phyloP scores from a whole-genome alignment of 2,329 filamentous ascomycete species.

The Cordyceps cateniannulata region DNA sequence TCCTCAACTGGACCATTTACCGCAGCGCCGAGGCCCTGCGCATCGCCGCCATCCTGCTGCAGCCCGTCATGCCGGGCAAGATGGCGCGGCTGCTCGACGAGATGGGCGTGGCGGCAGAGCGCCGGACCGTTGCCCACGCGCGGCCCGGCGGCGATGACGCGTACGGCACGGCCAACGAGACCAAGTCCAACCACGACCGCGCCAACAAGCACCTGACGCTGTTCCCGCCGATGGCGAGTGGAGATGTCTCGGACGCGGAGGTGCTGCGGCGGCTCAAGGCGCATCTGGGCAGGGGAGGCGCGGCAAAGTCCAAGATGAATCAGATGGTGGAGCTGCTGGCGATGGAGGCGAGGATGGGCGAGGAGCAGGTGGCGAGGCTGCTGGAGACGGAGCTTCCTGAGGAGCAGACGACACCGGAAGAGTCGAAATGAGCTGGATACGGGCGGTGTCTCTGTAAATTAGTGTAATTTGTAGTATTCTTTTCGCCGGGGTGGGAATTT shows the following conservation, averaged over 20 bases:
- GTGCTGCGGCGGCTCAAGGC: slow-evolving; percentile 15
- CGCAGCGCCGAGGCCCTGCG: slow-evolving; percentile 69
- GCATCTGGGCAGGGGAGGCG: slow-evolving; percentile 18
- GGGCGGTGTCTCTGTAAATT: neutral
- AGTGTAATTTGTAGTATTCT: neutral
- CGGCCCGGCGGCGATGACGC: slow-evolving; percentile 54
- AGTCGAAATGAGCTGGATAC: neutral
- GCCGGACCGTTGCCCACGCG: slow-evolving; percentile 59
- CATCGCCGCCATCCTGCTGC: slow-evolving; percentile 74
- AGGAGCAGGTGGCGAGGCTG: slow-evolving; percentile 15
- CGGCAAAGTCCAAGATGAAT: slow-evolving; percentile 24
- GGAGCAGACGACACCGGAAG: neutral
- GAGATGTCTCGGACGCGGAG: slow-evolving; percentile 21
- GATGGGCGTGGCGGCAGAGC: slow-evolving; percentile 60
- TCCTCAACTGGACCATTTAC: slow-evolving; percentile 59
- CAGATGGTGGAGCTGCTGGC: slow-evolving; percentile 22
- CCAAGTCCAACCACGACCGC: slow-evolving; percentile 22
- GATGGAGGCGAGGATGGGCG: slow-evolving; percentile 24
- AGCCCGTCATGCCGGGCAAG: slow-evolving; percentile 85
- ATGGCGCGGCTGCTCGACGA: slow-evolving; percentile 66
- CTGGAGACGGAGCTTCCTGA: neutral
- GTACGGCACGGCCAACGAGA: slow-evolving; percentile 51
- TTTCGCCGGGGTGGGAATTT: no score
- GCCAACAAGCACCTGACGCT: slow-evolving; percentile 35
- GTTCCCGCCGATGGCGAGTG: slow-evolving; percentile 41